Base-by-base conservation (phyloP, 2,329 filamentous ascomycete genomes). In the Rosellinia necatrix region DNA sequence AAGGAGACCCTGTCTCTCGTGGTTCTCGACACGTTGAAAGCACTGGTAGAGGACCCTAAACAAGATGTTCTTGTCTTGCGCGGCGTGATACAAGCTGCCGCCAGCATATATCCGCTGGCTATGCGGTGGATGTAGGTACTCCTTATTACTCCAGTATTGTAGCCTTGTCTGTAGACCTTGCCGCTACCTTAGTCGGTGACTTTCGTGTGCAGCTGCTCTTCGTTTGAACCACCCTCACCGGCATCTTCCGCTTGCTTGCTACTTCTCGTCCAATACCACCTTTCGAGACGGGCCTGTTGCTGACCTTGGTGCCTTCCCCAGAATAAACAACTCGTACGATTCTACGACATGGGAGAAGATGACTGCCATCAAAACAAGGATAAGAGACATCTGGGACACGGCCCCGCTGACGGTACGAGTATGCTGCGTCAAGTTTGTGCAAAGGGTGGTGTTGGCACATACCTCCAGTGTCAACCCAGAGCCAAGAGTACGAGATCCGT, bases 341-440 rank as follows among this genome's bases (percentile, higher is more conserved):
- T 81, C 78, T 35, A 81, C 88, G 55, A 86, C 88, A 41, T 99
- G 94, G 94, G 89, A 94, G 70, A 85, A 87, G 62, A 96, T 97
- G 84, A 81, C 85, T 50, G 83, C 86, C 9, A 93, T 97, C 75
- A 99, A 99, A 78, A 85, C 89, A 52, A 89, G 87, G 66, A 94
- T 99, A 64, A 75, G 99, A 58, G 86, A 85, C 57, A 86, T 94
- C 68, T 97, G 96, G 93, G 93, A 97, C 66, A 83, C 80, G 38
- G 87, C 90, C 15, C 77, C 84, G 12, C 81, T 88, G 10, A 88
- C 91, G 2, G 84, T 97, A 61, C 88, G 88, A 66, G 88, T 97
- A 72, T 96, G 92, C 79, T 97, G 94, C 77, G 88, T 97, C 81
- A 99, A 99, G 74, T 99, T 99, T 73, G 88, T 91, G 32, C 93